A percentile compares a stretch with the other conserved stretches of the same genome.
Evolutionary conservation across 1,139 yeast species (phyloP).

Genomic region (Candida sp.): DNA sequence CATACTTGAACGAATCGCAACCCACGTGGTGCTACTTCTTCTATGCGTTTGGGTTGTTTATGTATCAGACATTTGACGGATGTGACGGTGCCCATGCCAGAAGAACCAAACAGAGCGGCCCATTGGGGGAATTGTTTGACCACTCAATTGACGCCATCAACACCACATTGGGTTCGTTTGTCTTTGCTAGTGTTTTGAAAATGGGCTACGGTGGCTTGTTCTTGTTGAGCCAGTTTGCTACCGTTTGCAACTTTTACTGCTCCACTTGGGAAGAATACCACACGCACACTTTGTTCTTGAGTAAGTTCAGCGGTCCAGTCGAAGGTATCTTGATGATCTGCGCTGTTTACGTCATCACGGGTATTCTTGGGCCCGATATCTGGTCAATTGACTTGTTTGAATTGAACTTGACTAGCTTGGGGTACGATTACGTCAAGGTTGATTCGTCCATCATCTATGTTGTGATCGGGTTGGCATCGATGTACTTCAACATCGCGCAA

Average conservation of each 20-base stretch:
- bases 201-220: conserved; percentile 72
- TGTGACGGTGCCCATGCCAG: conserved; percentile 96
- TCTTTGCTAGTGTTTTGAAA: conserved; percentile 75
- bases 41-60: conserved; percentile 82
- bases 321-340: conserved; percentile 84
- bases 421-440: conserved; percentile 28
- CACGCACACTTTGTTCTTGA: conserved; percentile 81
- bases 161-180: conserved; percentile 77
- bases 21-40: conserved; percentile 88
- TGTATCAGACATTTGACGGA: conserved; percentile 96
- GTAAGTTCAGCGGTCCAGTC: conserved; percentile 91
- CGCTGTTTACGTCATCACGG: conserved; percentile 61
- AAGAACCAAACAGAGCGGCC: conserved; percentile 93
- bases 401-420: conserved; percentile 38
- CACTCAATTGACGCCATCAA: conserved; percentile 94
- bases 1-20: conserved; percentile 56
- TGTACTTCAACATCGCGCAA: conserved; percentile 71
- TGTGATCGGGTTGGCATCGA: conserved; percentile 55
- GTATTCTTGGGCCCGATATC: conserved; percentile 67
- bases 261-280: conserved; percentile 98
- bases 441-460: conserved; percentile 48
- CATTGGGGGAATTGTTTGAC: conserved; percentile 92
- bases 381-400: conserved; percentile 54
- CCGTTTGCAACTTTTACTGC: conserved; percentile 81
- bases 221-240: conserved; percentile 72